Conservation (phyloP, 257 asterid species). For the Salvia splendens region DNA sequence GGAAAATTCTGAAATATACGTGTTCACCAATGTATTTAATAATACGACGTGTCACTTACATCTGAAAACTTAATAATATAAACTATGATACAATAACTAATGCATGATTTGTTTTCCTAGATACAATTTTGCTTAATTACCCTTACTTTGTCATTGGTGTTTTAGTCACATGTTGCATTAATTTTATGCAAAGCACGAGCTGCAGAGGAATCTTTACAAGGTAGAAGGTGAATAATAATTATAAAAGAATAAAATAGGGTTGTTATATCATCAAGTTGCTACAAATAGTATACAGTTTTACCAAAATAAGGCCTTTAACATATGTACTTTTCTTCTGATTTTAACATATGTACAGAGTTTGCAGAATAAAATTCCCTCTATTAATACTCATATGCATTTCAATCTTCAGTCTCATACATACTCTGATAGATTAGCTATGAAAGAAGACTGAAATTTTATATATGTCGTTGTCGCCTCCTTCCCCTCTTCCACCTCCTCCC, state of each 20-base stretch:
- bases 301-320: background rate
- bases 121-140: background rate
- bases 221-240: background rate
- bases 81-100: background rate
- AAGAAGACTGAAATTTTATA: too few relatives aligned
- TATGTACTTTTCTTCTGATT: background rate
- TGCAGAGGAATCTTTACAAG: slow-evolving; percentile 7
- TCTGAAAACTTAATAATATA: background rate
- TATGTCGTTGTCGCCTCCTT: too few relatives aligned
- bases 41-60: slow-evolving; percentile 3
- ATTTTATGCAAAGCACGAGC: background rate
- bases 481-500: too few relatives aligned
- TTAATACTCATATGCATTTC: too few relatives aligned
- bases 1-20: background rate
- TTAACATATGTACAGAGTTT: too few relatives aligned
- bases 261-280: background rate
- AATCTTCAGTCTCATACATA: too few relatives aligned
- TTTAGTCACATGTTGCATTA: slow-evolving; percentile 1
- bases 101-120: background rate
- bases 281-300: background rate
- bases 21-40: background rate
- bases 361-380: too few relatives aligned
- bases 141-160: background rate
- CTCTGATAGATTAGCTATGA: too few relatives aligned
- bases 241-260: background rate